Base-by-base conservation (phyloP, 1,284 basidiomycete genomes). In the Puccinia horiana region DNA sequence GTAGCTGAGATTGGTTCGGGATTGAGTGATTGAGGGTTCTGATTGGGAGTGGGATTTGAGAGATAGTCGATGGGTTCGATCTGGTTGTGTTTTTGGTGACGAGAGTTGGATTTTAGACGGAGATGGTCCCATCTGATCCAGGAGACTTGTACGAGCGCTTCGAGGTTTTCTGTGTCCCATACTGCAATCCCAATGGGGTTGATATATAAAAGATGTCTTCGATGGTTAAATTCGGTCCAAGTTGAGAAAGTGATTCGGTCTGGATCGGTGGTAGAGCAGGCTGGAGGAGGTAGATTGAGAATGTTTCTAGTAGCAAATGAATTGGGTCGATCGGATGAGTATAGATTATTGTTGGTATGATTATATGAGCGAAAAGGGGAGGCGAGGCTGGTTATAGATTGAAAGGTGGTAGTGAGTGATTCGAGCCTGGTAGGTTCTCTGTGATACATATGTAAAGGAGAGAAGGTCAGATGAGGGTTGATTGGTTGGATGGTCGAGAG, bases 121-220 rank as follows among this genome's bases (percentile, higher is more conserved):
- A 81, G 65, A 42, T 74, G 69, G 29, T 81, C 52, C 72, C 72
- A 81, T 37, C 47, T 23, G 40, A 75, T 40, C 32, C 42, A 67
- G n/a, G 5, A 67, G 20, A 69, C 16, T 69, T 75, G 56, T 8
- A 26, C 26, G 26, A 81, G 70, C 5, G 70, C 72, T 52, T 81
- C 80, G 56, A 81, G 72, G 72, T 81, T 61, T 61, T 75, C 47
- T 44, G 78, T 35, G 67, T 81, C 52, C 78, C 78, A 81, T 35
- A 81, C 18, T 29, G 49, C 70, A 54, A 81, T 20, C 14, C 69
- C 67, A 35, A 47, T 29, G 23, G 69, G 49, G 52, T 69, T 47
- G n/a, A 81, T 42, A 20, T 44, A 26, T 2, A 81, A n/a, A 11
- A 81, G 44, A 20, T 72, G 42, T 4, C 65, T 42, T 23, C 54